Evolutionary conservation across 257 asterid genomes (phyloP).

Genomic region (Solanum gracilifrons): DNA sequence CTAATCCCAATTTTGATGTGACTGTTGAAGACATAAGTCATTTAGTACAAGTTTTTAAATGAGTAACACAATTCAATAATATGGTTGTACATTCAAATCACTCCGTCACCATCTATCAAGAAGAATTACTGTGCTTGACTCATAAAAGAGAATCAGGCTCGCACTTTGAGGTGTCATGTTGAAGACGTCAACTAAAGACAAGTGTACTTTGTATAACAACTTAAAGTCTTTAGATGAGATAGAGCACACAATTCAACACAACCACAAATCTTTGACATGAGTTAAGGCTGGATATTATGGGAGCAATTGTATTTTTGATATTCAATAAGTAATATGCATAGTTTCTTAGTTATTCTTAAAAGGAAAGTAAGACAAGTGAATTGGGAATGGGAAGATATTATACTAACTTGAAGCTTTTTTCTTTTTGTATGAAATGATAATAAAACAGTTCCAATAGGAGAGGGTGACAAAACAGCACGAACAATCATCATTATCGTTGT

Average conservation of each 20-base stretch:
- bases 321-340: not conserved
- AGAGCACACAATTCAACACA: not conserved
- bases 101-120: no score
- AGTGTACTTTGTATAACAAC: not conserved
- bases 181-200: not conserved
- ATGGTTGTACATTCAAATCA: not conserved
- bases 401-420: not conserved
- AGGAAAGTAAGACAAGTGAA: no score
- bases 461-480: not conserved
- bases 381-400: not conserved
- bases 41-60: no score
- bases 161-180: no score
- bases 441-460: not conserved
- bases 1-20: not conserved
- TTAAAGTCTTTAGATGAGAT: not conserved
- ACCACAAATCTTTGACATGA: not conserved
- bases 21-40: not conserved
- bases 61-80: not conserved
- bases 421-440: not conserved
- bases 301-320: not conserved
- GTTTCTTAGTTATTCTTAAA: no score
- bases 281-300: not conserved
- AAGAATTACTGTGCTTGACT: no score
- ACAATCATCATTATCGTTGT: not conserved
- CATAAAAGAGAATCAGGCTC: no score